Conservation (phyloP, 495 filamentous ascomycete species). For the Parmelia sp. region DNA sequence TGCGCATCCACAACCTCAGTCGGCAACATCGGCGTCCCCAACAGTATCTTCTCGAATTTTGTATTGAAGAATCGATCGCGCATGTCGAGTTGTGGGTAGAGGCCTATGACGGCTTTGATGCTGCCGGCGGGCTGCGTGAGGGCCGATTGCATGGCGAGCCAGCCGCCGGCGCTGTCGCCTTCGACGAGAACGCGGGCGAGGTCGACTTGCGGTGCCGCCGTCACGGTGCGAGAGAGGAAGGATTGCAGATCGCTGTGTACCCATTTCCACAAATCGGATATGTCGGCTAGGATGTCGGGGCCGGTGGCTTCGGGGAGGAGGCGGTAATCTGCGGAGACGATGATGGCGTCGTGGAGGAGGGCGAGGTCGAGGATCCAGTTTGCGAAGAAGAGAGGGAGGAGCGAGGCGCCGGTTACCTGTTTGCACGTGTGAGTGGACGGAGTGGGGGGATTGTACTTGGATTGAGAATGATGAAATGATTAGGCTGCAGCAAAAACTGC, state of each 20-base stretch:
- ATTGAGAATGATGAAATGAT: neutral
- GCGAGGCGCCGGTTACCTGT: neutral
- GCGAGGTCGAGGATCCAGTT: neutral
- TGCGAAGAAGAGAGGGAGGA: neutral
- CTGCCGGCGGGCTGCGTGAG: slow-evolving; percentile 1
- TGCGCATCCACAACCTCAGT: neutral
- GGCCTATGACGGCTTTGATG: neutral
- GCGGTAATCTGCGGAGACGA: neutral
- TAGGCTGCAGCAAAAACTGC: neutral
- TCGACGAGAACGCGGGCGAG: neutral
- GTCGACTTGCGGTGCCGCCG: neutral
- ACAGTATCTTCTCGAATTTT: neutral
- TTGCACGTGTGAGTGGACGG: neutral
- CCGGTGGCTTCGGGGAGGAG: neutral
- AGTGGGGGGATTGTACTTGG: too few species aligned
- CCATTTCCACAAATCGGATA: neutral
- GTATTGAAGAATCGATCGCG: neutral
- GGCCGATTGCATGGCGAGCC: neutral
- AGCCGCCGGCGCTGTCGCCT: neutral
- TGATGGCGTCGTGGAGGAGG: neutral
- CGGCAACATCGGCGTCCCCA: neutral
- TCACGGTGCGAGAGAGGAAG: neutral
- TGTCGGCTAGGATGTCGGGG: neutral
- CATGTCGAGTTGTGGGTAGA: neutral
- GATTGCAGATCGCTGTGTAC: neutral